phyloP scores from a whole-genome alignment of 1,139 yeast genomes.

The Geotrichum restrictum region DNA sequence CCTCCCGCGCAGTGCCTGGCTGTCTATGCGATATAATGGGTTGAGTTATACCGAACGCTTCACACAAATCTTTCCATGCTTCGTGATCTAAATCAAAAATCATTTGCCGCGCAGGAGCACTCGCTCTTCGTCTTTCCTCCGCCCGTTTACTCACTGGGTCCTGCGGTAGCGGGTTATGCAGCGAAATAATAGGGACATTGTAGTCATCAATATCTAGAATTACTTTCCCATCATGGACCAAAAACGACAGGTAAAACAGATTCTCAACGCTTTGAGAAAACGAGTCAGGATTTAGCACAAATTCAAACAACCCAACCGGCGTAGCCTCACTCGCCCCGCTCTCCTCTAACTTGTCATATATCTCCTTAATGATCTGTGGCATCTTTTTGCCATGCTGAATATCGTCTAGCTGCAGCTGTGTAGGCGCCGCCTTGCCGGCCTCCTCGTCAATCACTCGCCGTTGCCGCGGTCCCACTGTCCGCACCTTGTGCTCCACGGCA shows the following conservation, averaged over 20 bases:
- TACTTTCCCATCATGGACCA: slow-evolving; percentile 68
- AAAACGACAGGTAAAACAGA: slow-evolving; percentile 73
- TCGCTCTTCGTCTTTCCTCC: slow-evolving; percentile 34
- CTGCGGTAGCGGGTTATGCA: slow-evolving; percentile 31
- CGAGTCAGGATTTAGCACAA: slow-evolving; percentile 69
- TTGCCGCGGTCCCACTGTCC: slow-evolving; percentile 16
- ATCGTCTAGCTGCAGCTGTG: slow-evolving; percentile 46
- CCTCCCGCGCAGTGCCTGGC: slow-evolving; percentile 11
- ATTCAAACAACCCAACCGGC: slow-evolving; percentile 57
- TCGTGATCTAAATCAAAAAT: slow-evolving; percentile 65
- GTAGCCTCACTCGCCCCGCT: slow-evolving; percentile 30
- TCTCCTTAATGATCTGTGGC: slow-evolving; percentile 39
- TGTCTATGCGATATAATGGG: slow-evolving; percentile 24
- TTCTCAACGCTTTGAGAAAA: slow-evolving; percentile 81
- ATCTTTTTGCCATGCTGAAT: slow-evolving; percentile 27
- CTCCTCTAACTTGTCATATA: slow-evolving; percentile 23
- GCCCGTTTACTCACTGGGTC: slow-evolving; percentile 29
- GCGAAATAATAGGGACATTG: slow-evolving; percentile 48
- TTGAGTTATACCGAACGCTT: slow-evolving; percentile 25
- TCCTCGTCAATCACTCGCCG: slow-evolving; percentile 28
- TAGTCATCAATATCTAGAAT: slow-evolving; percentile 46
- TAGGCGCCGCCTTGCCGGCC: slow-evolving; percentile 50
- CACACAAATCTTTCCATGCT: slow-evolving; percentile 54
- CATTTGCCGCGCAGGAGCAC: slow-evolving; percentile 50
- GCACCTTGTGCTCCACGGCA: slow-evolving; percentile 53